Percentiles rank a stretch among this genome's conserved stretches.
phyloP scores from a whole-genome alignment of 2,329 filamentous ascomycete genomes.

The Bretziella fagacearum region DNA sequence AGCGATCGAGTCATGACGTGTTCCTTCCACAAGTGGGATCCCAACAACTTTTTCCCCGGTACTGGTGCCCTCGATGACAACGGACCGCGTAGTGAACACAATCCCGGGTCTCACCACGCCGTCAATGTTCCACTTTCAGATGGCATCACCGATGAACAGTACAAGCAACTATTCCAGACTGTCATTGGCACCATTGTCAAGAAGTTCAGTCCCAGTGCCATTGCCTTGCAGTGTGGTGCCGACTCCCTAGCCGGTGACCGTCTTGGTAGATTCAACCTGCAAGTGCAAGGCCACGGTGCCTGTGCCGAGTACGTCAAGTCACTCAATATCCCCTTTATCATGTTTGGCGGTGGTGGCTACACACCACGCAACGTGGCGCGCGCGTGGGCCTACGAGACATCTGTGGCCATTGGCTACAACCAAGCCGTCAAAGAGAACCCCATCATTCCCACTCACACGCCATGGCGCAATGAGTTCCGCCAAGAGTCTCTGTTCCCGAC shows the following conservation, averaged over 20 bases:
- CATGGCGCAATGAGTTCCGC: slow-evolving; percentile 77
- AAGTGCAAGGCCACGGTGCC: slow-evolving; percentile 82
- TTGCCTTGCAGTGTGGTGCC: slow-evolving; percentile 88
- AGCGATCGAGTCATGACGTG: slow-evolving; percentile 83
- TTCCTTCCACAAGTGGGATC: slow-evolving; percentile 94
- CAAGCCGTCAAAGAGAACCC: slow-evolving; percentile 43
- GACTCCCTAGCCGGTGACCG: slow-evolving; percentile 89
- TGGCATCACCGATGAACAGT: slow-evolving; percentile 81
- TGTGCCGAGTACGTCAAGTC: slow-evolving; percentile 82
- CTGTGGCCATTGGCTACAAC: slow-evolving; percentile 64
- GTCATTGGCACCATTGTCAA: slow-evolving; percentile 65
- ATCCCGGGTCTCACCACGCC: slow-evolving; percentile 74
- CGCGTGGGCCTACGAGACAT: slow-evolving; percentile 93
- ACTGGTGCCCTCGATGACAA: slow-evolving; percentile 78
- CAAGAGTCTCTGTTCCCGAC: slow-evolving; percentile 78
- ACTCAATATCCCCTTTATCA: slow-evolving; percentile 62
- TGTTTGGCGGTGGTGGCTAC: slow-evolving; percentile 91
- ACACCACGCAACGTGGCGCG: slow-evolving; percentile 92
- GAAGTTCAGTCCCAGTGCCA: slow-evolving; percentile 73
- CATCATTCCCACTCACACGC: slow-evolving; percentile 60
- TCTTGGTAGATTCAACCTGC: slow-evolving; percentile 88
- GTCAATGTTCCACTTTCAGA: slow-evolving; percentile 84
- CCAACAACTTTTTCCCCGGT: slow-evolving; percentile 67
- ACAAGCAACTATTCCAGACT: slow-evolving; percentile 66
- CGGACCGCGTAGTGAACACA: slow-evolving; percentile 65